A percentile compares a stretch with the other conserved stretches of the same genome.
Conservation (phyloP, 2,329 filamentous ascomycete species). For the Scytalidium sp. region DNA sequence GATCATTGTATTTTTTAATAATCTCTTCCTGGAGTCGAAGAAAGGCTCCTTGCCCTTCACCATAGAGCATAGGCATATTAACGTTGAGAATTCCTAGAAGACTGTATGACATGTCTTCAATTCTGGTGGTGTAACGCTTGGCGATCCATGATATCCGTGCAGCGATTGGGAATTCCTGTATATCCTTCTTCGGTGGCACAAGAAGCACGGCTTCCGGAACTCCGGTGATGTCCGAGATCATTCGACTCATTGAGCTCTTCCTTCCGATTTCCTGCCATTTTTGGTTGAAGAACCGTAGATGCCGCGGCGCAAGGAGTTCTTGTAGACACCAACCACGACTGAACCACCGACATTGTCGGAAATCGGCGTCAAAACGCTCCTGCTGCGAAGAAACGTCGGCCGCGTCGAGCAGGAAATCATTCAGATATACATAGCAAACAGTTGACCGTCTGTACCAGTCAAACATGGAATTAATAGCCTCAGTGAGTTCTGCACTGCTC, state of each 20-base stretch:
- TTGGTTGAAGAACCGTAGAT: constrained; percentile 3
- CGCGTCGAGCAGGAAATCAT: constrained; percentile 4
- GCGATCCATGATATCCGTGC: constrained; percentile 39
- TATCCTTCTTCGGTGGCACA: constrained; percentile 1
- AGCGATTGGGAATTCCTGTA: constrained; percentile 20
- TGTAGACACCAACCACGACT: constrained; percentile 1
- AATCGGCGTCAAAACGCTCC: background rate
- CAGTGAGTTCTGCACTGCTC: too few species aligned
- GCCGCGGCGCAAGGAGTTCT: too few species aligned
- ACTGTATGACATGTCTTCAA: constrained; percentile 40
- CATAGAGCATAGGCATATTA: constrained; percentile 41
- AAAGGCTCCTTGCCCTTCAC: constrained; percentile 30
- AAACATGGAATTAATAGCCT: too few species aligned
- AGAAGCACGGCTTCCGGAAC: constrained; percentile 2
- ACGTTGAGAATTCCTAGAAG: constrained; percentile 40
- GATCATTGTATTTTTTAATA: constrained; percentile 25
- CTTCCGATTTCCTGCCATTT: constrained; percentile 5
- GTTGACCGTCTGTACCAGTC: constrained; percentile 8
- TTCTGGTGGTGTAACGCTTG: constrained; percentile 27
- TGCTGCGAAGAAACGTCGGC: background rate
- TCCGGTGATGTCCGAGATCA: background rate
- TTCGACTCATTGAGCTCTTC: constrained; percentile 3
- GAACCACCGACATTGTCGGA: constrained; percentile 4
- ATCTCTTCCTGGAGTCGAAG: constrained; percentile 32
- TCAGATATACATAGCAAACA: constrained; percentile 10